phyloP scores from a whole-genome alignment of 805 yeast species.

The Vanderwaltozyma polyspora region DNA sequence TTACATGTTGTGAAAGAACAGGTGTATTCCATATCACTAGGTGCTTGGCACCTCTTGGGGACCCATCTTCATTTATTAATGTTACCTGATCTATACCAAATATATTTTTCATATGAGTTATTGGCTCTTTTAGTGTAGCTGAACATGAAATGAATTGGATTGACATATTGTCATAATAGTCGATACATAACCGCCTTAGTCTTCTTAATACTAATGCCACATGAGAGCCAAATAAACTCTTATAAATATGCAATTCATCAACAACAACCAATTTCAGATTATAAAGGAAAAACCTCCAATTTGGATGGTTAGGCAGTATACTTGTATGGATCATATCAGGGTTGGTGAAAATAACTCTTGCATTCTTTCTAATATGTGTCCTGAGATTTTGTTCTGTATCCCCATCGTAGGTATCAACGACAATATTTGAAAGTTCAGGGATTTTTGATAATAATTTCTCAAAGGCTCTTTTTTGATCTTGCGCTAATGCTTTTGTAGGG shows the following conservation, averaged over 20 bases:
- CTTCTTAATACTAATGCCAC: constrained; percentile 80
- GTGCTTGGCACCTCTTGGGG: constrained; percentile 72
- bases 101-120: constrained; percentile 55
- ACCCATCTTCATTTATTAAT: constrained; percentile 70
- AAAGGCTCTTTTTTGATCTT: constrained; percentile 85
- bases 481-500: constrained; percentile 96
- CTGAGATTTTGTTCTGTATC: constrained; percentile 64
- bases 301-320: constrained; percentile 63
- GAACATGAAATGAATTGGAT: constrained; percentile 79
- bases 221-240: constrained; percentile 87
- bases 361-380: constrained; percentile 41
- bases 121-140: constrained; percentile 78
- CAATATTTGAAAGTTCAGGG: constrained; percentile 33
- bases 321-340: constrained; percentile 90
- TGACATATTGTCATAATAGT: constrained; percentile 30
- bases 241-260: constrained; percentile 78
- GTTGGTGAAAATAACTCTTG: constrained; percentile 80
- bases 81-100: constrained; percentile 55
- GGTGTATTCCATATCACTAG: constrained; percentile 84
- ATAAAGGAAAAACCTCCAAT: constrained; percentile 60
- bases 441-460: constrained; percentile 43
- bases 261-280: constrained; percentile 65
- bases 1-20: constrained; percentile 38
- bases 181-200: constrained; percentile 43
- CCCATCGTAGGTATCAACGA: constrained; percentile 83